Evolutionary conservation across 2,329 filamentous ascomycete genomes (phyloP).

Genomic region (Periconia macrospinosa): DNA sequence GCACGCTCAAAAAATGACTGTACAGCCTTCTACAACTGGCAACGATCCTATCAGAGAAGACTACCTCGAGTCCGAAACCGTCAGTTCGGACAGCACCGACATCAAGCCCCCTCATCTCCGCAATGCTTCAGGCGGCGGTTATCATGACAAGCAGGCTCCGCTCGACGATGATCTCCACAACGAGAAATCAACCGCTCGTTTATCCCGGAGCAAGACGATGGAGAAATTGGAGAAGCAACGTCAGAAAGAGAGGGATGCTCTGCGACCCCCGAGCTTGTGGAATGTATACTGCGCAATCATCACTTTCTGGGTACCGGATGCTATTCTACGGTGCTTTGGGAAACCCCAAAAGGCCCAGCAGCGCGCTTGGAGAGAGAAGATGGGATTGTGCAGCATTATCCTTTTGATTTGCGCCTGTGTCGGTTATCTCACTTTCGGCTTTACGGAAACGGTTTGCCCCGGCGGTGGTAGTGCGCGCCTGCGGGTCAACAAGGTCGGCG

Average conservation of each 20-base stretch:
- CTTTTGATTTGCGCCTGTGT: constrained; percentile 83
- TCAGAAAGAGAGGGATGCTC: constrained; percentile 63
- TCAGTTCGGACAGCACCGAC: constrained; percentile 66
- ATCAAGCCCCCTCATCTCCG: constrained; percentile 47
- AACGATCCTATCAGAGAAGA: constrained; percentile 87
- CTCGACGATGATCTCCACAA: constrained; percentile 28
- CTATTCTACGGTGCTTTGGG: constrained; percentile 81
- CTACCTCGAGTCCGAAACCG: constrained; percentile 54
- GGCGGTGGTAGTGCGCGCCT: constrained; percentile 67
- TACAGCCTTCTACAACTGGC: constrained; percentile 87
- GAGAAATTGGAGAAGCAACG: constrained; percentile 63
- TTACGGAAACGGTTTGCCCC: constrained; percentile 85
- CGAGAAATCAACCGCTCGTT: constrained; percentile 56
- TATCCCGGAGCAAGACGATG: constrained; percentile 64
- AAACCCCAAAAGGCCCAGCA: constrained; percentile 84
- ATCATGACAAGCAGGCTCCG: constrained; percentile 42
- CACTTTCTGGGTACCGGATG: constrained; percentile 92
- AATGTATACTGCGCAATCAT: constrained; percentile 92
- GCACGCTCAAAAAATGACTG: constrained; percentile 90
- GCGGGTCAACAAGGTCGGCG: constrained; percentile 77
- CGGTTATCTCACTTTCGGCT: constrained; percentile 95
- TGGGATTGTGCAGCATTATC: constrained; percentile 94
- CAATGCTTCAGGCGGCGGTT: constrained; percentile 41
- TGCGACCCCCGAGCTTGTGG: constrained; percentile 85
- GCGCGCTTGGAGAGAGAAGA: constrained; percentile 96